Evolutionary conservation across 371 early-diverging fungal species (phyloP).

Genomic region (Mucor racemosus): DNA sequence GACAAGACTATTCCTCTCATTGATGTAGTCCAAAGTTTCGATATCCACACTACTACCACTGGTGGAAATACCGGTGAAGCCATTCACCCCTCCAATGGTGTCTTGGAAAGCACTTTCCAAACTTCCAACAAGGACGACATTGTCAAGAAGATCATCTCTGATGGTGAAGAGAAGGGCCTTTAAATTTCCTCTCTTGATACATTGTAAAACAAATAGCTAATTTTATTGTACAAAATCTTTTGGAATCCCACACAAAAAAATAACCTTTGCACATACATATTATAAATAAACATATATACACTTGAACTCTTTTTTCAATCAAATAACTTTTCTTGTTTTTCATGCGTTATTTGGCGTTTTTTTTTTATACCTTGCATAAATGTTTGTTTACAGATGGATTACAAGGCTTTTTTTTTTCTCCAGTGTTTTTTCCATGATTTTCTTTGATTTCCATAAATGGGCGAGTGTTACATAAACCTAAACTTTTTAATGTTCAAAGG

Average conservation of each 20-base stretch:
- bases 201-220: constrained; percentile 2
- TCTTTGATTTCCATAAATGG: background rate
- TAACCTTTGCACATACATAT: background rate
- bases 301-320: background rate
- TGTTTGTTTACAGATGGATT: background rate
- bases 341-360: background rate
- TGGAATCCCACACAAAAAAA: background rate
- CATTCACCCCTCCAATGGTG: constrained; percentile 30
- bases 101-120: constrained; percentile 23
- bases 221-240: background rate
- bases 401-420: too few species aligned
- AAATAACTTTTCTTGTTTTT: background rate
- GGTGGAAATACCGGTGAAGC: constrained; percentile 35
- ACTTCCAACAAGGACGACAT: constrained; percentile 31
- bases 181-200: background rate
- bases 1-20: constrained; percentile 51
- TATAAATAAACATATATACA: background rate
- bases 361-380: background rate
- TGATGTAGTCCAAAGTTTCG: constrained; percentile 47
- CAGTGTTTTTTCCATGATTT: background rate
- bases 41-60: constrained; percentile 21
- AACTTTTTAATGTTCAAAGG: background rate
- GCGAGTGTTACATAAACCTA: background rate
- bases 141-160: constrained; percentile 32
- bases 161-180: constrained; percentile 30